Evolutionary conservation across 192 early-diverging fungal genomes (phyloP), one percentile per base, ranked within the genome.

Genomic region (Rhizoclosmatium globosum): DNA sequence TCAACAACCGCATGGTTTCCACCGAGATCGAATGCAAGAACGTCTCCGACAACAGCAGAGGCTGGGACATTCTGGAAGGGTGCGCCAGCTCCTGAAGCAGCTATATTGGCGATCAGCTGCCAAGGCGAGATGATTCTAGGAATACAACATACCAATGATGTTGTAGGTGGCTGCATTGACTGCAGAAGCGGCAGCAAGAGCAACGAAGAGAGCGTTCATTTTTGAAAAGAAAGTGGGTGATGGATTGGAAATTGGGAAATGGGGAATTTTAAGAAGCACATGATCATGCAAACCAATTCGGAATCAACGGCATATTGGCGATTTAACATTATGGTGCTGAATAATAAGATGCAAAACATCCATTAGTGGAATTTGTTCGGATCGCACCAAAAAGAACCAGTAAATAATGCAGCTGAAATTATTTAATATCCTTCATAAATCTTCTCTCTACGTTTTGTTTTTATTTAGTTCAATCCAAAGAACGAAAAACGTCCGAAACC

Each of bases 1-100:
- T 74, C 72, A 60, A 74, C 72, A 17, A 74, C 38, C 6, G 72
- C 56, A 44, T 62, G 58, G 48, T 19, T 48, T 19, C 72, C 72
- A 31, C 44, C 61, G 15, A 74, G 42, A 44, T 60, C 57, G 44
- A 74, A 74, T 13, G 9, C 9, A 15, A 74, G 41, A n/a, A 62
- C 19, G 38, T 74, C 72, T n/a, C 72, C 72, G 41, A 74, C 46
- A 62, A 13, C 62, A 7, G 44, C n/a, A 13, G 11, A n/a, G n/a
- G 72, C 11, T 62, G 72, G 72, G 17, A 42, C 72, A 44, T 47
- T 47, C 7, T 43, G 39, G 72, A 74, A 74, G 15, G 69, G 47
- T 56, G 21, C 31, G 59, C 31, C n/a, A 44, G 38, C 43, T 62
- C 17, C 31, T 11, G 19, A 17, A 2, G 59, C 56, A 56, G 53